These are phyloP conservation scores for Xylariaceae sp. DNA, from an alignment of 2,329 filamentous ascomycete genomes.

Conservation along the genomic window DNA sequence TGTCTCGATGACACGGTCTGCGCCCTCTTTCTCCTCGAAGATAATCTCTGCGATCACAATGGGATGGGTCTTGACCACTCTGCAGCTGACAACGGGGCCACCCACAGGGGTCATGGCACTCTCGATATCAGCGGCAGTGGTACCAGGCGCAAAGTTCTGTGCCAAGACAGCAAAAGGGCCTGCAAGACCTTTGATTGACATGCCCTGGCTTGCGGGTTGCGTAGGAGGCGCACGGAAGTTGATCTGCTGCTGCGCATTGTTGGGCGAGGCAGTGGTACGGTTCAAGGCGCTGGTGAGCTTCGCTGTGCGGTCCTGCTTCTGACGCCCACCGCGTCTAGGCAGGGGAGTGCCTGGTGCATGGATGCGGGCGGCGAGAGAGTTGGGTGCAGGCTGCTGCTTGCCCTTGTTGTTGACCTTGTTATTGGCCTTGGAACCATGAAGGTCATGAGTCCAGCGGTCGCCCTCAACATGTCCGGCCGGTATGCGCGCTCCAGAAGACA, in stretches of 20 bases:
- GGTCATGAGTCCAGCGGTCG: conserved; percentile 61
- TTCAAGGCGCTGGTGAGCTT: conserved; percentile 39
- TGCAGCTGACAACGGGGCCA: conserved; percentile 60
- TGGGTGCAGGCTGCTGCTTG: conserved; percentile 27
- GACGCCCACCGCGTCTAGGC: conserved; percentile 15
- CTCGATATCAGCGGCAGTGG: conserved; percentile 75
- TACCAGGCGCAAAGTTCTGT: conserved; percentile 76
- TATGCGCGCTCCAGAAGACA: conserved; percentile 21
- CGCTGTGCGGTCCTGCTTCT: conserved; percentile 24
- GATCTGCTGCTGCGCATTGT: conserved; percentile 26
- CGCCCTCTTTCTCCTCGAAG: conserved; percentile 64
- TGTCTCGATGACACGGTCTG: conserved; percentile 64
- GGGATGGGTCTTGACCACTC: conserved; percentile 58
- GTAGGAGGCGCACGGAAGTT: conserved; percentile 19
- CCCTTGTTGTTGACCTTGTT: conserved; percentile 32
- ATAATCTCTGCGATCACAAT: conserved; percentile 72
- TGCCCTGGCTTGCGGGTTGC: conserved; percentile 32
- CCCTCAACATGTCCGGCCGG: conserved; percentile 52
- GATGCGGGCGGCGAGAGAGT: conserved; percentile 41
- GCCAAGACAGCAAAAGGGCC: conserved; percentile 67
- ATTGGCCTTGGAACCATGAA: conserved; percentile 44
- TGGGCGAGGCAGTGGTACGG: conserved; percentile 30
- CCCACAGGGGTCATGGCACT: conserved; percentile 72
- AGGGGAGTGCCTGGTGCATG: conserved; percentile 29
- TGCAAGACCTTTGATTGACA: conserved; percentile 66